These are phyloP conservation scores for Malus orientalis DNA, from an alignment of 306 rosid genomes.

Conservation along the genomic window DNA sequence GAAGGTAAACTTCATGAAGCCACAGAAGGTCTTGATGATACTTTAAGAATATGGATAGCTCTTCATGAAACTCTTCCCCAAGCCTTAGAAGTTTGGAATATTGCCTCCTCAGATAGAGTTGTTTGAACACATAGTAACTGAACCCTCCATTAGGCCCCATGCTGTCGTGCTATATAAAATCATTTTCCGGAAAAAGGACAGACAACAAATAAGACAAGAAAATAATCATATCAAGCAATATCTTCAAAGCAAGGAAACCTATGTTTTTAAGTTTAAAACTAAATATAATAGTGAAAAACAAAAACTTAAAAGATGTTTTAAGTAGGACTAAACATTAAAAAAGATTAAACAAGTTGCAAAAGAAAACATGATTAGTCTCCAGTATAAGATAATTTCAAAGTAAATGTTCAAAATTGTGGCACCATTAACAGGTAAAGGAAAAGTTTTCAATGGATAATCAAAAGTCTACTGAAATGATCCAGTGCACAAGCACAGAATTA, in stretches of 20 bases:
- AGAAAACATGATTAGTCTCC: background rate
- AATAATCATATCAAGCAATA: background rate
- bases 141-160: conserved; percentile 91
- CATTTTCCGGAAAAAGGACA: conserved; percentile 7
- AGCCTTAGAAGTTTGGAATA: conserved; percentile 81
- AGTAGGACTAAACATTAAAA: background rate
- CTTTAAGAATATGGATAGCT: conserved; percentile 65
- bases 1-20: conserved; percentile 92
- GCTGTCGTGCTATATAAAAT: conserved; percentile 77
- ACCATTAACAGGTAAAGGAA: background rate
- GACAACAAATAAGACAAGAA: conserved; percentile 4
- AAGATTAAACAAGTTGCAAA: background rate
- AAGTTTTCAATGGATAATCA: background rate
- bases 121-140: conserved; percentile 69
- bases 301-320: background rate
- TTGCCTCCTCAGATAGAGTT: conserved; percentile 62
- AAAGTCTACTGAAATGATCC: background rate
- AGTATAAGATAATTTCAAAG: background rate
- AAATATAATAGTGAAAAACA: background rate
- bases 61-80: conserved; percentile 94
- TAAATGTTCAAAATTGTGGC: background rate
- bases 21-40: conserved; percentile 81
- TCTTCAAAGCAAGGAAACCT: background rate
- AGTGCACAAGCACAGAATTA: background rate
- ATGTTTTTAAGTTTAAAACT: too few species aligned